phyloP scores from a whole-genome alignment of 768 basidiomycete genomes.

The Strobilomyces dryophilus region DNA sequence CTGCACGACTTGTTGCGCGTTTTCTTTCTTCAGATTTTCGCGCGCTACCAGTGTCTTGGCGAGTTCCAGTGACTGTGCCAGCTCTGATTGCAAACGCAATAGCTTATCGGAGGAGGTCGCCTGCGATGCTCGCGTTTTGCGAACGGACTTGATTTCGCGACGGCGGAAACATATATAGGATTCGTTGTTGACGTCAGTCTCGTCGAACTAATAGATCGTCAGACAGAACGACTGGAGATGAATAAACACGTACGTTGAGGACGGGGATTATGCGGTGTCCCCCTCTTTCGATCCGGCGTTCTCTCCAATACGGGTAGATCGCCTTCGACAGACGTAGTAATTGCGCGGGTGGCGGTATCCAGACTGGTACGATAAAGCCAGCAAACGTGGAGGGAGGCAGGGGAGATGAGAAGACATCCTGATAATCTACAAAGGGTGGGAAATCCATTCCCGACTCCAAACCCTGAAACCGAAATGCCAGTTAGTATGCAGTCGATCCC shows the following conservation, averaged over 20 bases:
- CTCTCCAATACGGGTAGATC: slow-evolving; percentile 88
- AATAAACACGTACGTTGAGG: slow-evolving; percentile 64
- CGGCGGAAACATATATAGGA: slow-evolving; percentile 97
- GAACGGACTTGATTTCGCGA: slow-evolving; percentile 88
- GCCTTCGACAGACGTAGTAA: slow-evolving; percentile 67
- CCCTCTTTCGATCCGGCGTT: slow-evolving; percentile 70
- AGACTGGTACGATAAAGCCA: slow-evolving; percentile 59
- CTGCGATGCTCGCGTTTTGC: slow-evolving; percentile 93
- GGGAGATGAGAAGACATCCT: slow-evolving; percentile 58
- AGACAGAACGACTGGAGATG: not conserved
- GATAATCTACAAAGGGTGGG: slow-evolving; percentile 70
- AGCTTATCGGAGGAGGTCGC: slow-evolving; percentile 88
- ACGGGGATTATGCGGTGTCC: slow-evolving; percentile 85
- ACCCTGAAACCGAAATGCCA: slow-evolving; percentile 35
- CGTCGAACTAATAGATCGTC: slow-evolving; percentile 59
- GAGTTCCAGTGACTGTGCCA: slow-evolving; percentile 68
- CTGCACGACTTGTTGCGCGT: slow-evolving; percentile 49
- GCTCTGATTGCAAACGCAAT: slow-evolving; percentile 71
- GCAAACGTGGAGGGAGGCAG: slow-evolving; percentile 65
- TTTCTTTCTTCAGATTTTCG: slow-evolving; percentile 72
- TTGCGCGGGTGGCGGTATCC: slow-evolving; percentile 59
- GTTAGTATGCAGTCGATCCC: not conserved
- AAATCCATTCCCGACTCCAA: slow-evolving; percentile 66
- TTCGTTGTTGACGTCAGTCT: slow-evolving; percentile 83
- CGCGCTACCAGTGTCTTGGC: slow-evolving; percentile 65